These are phyloP conservation scores for Casuarina equisetifolia DNA, from an alignment of 306 rosid genomes.

Conservation along the genomic window DNA sequence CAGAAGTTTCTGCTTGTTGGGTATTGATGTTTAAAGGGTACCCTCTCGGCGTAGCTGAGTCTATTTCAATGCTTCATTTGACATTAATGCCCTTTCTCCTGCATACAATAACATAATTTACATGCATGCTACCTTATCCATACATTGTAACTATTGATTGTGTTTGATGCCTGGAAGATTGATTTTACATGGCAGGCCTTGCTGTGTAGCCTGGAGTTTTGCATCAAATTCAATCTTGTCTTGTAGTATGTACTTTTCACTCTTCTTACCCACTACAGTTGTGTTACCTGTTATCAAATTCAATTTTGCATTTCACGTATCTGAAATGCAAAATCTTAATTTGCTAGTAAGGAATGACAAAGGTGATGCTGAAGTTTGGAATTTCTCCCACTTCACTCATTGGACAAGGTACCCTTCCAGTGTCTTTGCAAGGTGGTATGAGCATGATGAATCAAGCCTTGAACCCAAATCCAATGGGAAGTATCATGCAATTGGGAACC, in stretches of 20 bases:
- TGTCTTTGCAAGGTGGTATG: slow-evolving; percentile 55
- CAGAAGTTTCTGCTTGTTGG: background rate
- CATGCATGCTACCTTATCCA: background rate
- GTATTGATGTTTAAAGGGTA: background rate
- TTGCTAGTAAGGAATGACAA: slow-evolving; percentile 63
- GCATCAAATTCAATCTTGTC: slow-evolving; percentile 62
- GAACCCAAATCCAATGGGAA: slow-evolving; percentile 47
- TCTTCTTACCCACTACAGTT: slow-evolving; percentile 20
- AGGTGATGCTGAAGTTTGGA: slow-evolving; percentile 74
- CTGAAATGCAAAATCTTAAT: slow-evolving; percentile 26
- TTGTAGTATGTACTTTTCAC: slow-evolving; percentile 55
- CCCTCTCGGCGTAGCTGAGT: slow-evolving; percentile 16
- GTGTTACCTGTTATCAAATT: background rate
- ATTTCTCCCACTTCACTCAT: slow-evolving; percentile 46
- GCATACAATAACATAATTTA: background rate
- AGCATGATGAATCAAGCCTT: slow-evolving; percentile 33
- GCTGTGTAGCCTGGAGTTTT: slow-evolving; percentile 78
- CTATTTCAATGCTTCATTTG: slow-evolving; percentile 2
- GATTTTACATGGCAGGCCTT: slow-evolving; percentile 59
- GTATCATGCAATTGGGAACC: slow-evolving; percentile 45
- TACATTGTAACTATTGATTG: background rate
- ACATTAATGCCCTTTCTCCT: background rate
- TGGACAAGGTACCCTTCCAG: slow-evolving; percentile 55
- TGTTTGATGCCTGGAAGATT: slow-evolving; percentile 20
- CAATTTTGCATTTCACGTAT: slow-evolving; percentile 16